Percentiles rank a stretch among this genome's conserved stretches.
phyloP scores from a whole-genome alignment of 164 flowering plant species.

The Chloranthus sessilifolius region DNA sequence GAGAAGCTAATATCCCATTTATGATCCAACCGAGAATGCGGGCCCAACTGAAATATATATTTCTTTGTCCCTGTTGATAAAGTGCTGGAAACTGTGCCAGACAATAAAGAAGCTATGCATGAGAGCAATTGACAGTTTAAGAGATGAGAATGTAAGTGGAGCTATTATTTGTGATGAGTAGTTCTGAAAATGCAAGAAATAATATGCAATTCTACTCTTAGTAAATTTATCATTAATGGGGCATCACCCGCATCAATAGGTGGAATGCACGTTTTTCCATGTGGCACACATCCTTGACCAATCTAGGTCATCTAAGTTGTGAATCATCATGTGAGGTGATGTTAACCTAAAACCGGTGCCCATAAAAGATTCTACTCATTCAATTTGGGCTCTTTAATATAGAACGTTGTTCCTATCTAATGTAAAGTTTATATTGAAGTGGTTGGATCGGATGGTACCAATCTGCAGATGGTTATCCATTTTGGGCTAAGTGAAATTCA shows the following conservation, averaged over 20 bases:
- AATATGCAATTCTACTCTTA: neutral
- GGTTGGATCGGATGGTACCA: no score
- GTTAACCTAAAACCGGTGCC: no score
- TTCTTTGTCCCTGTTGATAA: constrained; percentile 51
- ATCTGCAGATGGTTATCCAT: neutral
- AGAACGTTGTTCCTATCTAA: no score
- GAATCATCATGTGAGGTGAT: no score
- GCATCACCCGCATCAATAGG: no score
- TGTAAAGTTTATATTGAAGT: no score
- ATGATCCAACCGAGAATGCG: constrained; percentile 55
- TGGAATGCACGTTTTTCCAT: no score
- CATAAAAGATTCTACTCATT: neutral
- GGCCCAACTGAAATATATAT: constrained; percentile 40
- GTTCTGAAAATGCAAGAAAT: neutral
- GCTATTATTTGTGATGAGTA: neutral
- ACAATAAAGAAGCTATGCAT: neutral
- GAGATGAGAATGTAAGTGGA: no score
- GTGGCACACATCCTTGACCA: no score
- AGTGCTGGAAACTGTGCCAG: constrained; percentile 53
- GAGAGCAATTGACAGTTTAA: neutral
- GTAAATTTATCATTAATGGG: neutral
- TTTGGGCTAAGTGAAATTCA: no score
- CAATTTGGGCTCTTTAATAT: no score
- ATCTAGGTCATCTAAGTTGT: no score
- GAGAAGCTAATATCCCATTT: constrained; percentile 42